A percentile compares a stretch with the other conserved stretches of the same genome.
Evolutionary conservation across 2,329 filamentous ascomycete species (phyloP).

Genomic region (Neonectria neomacrospora): DNA sequence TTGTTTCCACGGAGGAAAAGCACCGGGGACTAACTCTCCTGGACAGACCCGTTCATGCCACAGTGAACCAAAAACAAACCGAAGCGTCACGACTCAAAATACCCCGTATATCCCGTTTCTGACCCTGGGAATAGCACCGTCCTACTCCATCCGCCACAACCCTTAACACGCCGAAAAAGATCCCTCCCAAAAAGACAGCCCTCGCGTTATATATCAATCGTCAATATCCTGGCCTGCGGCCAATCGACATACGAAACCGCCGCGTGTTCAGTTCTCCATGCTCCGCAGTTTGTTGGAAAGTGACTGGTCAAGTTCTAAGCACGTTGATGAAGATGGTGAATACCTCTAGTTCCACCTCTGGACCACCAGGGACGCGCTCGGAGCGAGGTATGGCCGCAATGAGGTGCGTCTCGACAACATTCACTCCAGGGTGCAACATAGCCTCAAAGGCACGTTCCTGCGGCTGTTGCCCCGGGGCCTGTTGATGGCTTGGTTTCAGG

Average conservation of each 20-base stretch:
- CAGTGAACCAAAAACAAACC: slow-evolving; percentile 2
- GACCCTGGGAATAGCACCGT: slow-evolving; percentile 9
- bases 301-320: slow-evolving; percentile 55
- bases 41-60: neutral
- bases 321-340: slow-evolving; percentile 81
- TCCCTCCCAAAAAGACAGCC: slow-evolving; percentile 3
- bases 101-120: slow-evolving; percentile 6
- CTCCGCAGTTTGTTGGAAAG: slow-evolving; percentile 7
- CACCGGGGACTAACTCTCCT: neutral
- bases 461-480: slow-evolving; percentile 66
- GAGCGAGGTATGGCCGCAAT: slow-evolving; percentile 75
- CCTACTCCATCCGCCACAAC: slow-evolving; percentile 5
- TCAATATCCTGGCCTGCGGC: slow-evolving; percentile 5
- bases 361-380: slow-evolving; percentile 65
- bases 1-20: neutral
- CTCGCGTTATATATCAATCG: slow-evolving; percentile 18
- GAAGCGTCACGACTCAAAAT: slow-evolving; percentile 1
- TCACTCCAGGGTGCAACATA: slow-evolving; percentile 76
- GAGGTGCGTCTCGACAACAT: slow-evolving; percentile 81
- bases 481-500: slow-evolving; percentile 58
- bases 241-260: slow-evolving; percentile 1
- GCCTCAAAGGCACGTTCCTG: slow-evolving; percentile 80
- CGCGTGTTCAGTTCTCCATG: slow-evolving; percentile 13
- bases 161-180: slow-evolving; percentile 19
- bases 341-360: slow-evolving; percentile 80